A percentile compares a stretch with the other conserved stretches of the same genome.
These are phyloP conservation scores for Exserohilum turcica DNA, from an alignment of 2,329 filamentous ascomycete species.

Conservation along the genomic window DNA sequence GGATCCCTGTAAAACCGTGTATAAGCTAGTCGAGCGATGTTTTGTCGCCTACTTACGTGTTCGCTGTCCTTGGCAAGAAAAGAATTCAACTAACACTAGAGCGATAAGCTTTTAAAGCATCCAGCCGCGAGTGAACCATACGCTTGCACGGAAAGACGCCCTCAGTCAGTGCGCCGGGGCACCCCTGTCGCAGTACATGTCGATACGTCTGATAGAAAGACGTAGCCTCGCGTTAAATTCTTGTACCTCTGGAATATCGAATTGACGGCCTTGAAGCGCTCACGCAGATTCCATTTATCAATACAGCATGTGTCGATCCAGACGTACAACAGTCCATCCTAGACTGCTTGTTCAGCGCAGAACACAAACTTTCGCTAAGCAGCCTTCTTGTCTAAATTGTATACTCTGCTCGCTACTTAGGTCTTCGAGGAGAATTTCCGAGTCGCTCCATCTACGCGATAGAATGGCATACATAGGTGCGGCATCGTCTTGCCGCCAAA, in stretches of 20 bases:
- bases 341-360: neutral
- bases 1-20: constrained; percentile 11
- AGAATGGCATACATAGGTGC: constrained; percentile 40
- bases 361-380: neutral
- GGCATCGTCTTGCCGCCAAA: constrained; percentile 8
- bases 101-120: constrained; percentile 11
- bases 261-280: neutral
- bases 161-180: neutral
- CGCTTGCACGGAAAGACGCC: neutral
- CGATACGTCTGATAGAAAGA: constrained; percentile 18
- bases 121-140: no score
- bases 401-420: constrained; percentile 1
- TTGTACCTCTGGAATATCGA: constrained; percentile 16
- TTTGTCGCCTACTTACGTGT: constrained; percentile 23
- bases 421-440: constrained; percentile 36
- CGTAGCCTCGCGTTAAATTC: constrained; percentile 23
- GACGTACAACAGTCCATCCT: neutral
- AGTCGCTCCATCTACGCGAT: constrained; percentile 38
- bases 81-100: constrained; percentile 20
- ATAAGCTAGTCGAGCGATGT: constrained; percentile 16
- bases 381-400: neutral
- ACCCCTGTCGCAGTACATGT: neutral
- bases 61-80: constrained; percentile 10
- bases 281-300: neutral
- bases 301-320: neutral